Base-by-base conservation (phyloP, 192 early-diverging fungal genomes). In the Obelidium mucronatum region DNA sequence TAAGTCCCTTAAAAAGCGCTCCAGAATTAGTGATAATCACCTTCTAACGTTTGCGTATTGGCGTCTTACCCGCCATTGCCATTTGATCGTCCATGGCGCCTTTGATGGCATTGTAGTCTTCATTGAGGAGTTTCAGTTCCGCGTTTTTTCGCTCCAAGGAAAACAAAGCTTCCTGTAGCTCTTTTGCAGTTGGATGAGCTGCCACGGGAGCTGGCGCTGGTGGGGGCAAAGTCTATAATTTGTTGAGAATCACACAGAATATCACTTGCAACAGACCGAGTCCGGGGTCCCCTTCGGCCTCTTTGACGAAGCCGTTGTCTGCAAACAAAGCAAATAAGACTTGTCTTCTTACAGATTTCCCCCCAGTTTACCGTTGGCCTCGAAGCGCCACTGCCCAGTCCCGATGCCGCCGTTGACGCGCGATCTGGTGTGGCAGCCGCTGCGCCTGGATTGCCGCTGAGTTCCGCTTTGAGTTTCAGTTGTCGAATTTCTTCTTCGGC, bases 131-230 rank as follows among this genome's bases (percentile, higher is more conserved):
- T 42, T 79, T 79, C 3, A 87, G 48, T 71, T 89, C 88, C 4
- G 63, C 73, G 2, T 53, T 71, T 71, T 85, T 83, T 26, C 82
- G 73, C 42, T 89, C 88, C 1, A 89, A 56, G 31, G 77, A 75
- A 64, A 86, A 84, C n/a, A 85, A 48, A 37, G 80, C 81, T 63
- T 86, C 84, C 26, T 83, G 78, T 15, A 82, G 79, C 11, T 88
- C 85, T 74, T 86, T 85, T 17, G 81, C 58, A 19, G 79, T 73
- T 39, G 65, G 67, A 28, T 67, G 78, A 44, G 75, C 55, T 13
- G 34, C 62, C 17, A 35, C 13, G 15, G 31, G 15, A 6, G 62
- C 6, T 24, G 62, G 5, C 15, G 62, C 31, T 17, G 62, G 44
- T 19, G 44, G 44, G 19, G 44, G 44, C 8, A 19, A 6, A 6